Conservation (phyloP, 2,329 filamentous ascomycete species). For the Falciphora oryzae region DNA sequence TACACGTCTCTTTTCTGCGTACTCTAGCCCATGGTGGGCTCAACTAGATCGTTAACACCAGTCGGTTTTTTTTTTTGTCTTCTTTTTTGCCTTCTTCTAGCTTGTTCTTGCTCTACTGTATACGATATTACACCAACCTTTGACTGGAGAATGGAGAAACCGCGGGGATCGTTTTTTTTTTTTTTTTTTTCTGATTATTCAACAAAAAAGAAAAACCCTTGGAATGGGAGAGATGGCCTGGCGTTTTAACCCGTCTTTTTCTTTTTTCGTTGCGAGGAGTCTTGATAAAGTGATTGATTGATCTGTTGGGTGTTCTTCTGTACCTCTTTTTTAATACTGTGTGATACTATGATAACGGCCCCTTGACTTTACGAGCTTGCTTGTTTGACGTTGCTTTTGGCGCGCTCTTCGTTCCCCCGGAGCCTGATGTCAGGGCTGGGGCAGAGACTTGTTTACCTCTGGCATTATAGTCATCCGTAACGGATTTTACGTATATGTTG, state of each 20-base stretch:
- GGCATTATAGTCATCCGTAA: no score
- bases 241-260: background rate
- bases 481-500: no score
- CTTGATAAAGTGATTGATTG: background rate
- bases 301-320: background rate
- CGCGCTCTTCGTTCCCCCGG: no score
- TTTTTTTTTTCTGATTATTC: background rate
- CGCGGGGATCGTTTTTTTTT: background rate
- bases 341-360: no score
- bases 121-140: background rate
- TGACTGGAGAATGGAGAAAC: background rate
- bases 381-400: no score
- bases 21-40: background rate
- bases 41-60: background rate
- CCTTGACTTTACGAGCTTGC: no score
- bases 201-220: background rate
- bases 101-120: slow-evolving; percentile 1
- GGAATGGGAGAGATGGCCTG: background rate
- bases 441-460: no score
- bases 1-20: background rate
- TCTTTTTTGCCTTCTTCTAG: background rate
- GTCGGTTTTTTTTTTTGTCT: background rate
- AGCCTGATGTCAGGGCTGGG: no score
- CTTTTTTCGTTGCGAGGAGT: background rate
- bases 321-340: background rate